Base-by-base conservation (phyloP, 2,329 filamentous ascomycete species). In the Reticulascus tulasneorum region DNA sequence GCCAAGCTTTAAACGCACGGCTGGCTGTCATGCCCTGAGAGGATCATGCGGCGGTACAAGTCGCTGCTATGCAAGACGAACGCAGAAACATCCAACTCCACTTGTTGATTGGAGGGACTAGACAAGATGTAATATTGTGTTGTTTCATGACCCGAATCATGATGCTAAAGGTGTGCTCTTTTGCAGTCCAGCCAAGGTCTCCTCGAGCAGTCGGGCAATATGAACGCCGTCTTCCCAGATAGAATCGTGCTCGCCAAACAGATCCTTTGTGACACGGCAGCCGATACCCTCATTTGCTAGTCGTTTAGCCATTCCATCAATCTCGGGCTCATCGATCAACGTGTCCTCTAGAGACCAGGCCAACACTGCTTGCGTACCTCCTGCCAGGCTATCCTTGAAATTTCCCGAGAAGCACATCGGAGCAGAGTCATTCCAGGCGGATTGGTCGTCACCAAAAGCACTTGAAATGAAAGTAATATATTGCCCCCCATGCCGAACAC, bases 211-310 rank as follows among this genome's bases (percentile, higher is more conserved):
- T 33, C 60, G 59, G 19, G 73, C 77, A 31, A 84, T 55, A 47
- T 79, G 72, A 22, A 54, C 53, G 12, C 82, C 82, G 39, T 75
- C 67, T 52, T 73, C 53, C 77, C 80, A 84, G 4, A 83, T 63
- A 45, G 73, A 71, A 56, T 86, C 75, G 56, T 88, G 84, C 23
- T 64, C 65, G 5, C 77, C 82, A 8, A 54, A 57, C 33, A 81
- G 52, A 47, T 76, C 67, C 44, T 55, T 64, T 22, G 57, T 33
- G 22, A 55, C 45, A 6, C 47, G 41, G 11, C 52, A 42, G 9
- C 44, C 36, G 31, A 70, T 40, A 58, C 58, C 55, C 58, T 64
- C 56, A 22, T 58, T 51, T 24, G 20, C 42, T 21, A 84, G 56
- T 33, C 63, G 62, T 41, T 53, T 52, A 36, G 67, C 63, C 73